Base-by-base conservation (phyloP, 2,329 filamentous ascomycete genomes). In the Trichophyton verrucosum region DNA sequence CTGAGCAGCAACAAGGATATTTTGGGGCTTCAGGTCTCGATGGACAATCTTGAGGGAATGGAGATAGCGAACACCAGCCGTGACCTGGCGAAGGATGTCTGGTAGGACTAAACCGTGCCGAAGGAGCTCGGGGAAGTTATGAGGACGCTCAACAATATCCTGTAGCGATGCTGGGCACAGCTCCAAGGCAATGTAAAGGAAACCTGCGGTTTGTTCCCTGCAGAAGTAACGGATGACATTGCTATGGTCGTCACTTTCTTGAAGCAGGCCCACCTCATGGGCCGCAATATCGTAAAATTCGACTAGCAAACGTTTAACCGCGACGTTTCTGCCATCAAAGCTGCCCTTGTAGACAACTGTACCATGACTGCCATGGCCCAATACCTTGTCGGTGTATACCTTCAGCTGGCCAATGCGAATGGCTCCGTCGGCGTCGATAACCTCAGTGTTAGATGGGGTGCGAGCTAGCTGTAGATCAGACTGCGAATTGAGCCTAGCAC, bases 191-290 rank as follows among this genome's bases (percentile, higher is more conserved):
- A 99, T 99, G 73, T 99, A 99, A 42, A 97, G 81, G 73, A 99
- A 99, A 17, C 89, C 88, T 40, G 88, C 84, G 9, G 90, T 89
- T 67, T 88, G 86, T 68, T 96, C 89, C 68, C 96, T 91, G 57
- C 91, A 91, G 69, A 90, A 96, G 71, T 99, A 99, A 44, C 92
- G 89, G 65, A 99, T 95, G 47, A 99, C 92, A 72, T 99, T 97
- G 11, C 88, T 86, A 69, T 99, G 94, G 68, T 96, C 89, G 67
- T 99, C 94, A 69, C 91, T 96, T 72, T 96, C 91, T 63, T 95
- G 83, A 9, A 99, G 76, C 59, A 97, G 79, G 63, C 87, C 87
- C 1, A 96, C 95, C 75, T 99, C 94, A 68, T 96, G 91, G 9
- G 89, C 91, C 0, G 94, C 94, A 66, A 99, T 89, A 65, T 96